These are phyloP conservation scores for Begonia peltatifolia DNA, from an alignment of 306 rosid species.

Conservation along the genomic window DNA sequence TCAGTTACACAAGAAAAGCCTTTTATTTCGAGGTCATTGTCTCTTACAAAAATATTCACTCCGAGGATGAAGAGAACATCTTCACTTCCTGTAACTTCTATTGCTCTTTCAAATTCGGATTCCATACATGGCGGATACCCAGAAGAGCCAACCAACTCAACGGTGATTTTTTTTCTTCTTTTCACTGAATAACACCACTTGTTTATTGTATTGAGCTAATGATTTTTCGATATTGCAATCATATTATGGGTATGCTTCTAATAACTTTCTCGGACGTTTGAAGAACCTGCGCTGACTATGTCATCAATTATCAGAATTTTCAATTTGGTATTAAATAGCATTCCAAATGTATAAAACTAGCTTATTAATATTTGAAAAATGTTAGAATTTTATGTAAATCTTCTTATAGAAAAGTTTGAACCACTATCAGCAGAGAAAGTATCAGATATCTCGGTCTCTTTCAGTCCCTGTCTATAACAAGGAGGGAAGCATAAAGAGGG, in stretches of 20 bases:
- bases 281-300: no score
- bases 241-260: background rate
- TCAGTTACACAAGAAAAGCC: constrained; percentile 34
- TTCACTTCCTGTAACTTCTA: constrained; percentile 70
- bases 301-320: no score
- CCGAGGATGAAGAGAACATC: constrained; percentile 32
- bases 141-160: constrained; percentile 23
- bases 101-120: constrained; percentile 27
- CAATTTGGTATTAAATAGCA: no score
- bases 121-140: constrained; percentile 20
- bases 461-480: constrained; percentile 61
- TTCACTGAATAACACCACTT: background rate
- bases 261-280: no score
- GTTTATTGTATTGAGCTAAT: background rate
- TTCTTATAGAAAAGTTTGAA: background rate
- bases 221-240: background rate
- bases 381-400: no score
- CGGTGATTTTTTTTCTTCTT: constrained; percentile 26
- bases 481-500: constrained; percentile 42
- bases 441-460: constrained; percentile 62
- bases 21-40: constrained; percentile 49
- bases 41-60: constrained; percentile 47
- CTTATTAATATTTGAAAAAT: no score
- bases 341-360: no score
- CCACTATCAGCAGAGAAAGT: constrained; percentile 35